Evolutionary conservation across 139 green algal species (phyloP).

Genomic region (Microglena sp.): DNA sequence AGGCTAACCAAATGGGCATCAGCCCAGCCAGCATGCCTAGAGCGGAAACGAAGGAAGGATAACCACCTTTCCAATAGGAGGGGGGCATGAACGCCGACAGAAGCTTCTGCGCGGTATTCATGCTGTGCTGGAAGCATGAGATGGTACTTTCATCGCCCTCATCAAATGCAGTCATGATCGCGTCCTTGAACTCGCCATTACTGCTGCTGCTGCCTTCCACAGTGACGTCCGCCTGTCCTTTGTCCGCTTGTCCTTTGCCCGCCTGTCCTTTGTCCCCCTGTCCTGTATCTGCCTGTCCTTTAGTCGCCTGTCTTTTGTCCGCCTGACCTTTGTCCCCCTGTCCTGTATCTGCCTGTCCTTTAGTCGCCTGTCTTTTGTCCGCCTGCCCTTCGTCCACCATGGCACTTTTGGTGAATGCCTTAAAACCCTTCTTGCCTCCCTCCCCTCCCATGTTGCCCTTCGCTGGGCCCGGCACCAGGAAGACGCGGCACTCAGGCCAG

Average conservation of each 20-base stretch:
- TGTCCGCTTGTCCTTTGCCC: too few species aligned
- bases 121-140: conserved; percentile 25
- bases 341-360: too few species aligned
- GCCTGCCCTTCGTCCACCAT: too few species aligned
- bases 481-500: conserved; percentile 16
- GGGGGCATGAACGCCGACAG: conserved; percentile 7
- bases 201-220: too few species aligned
- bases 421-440: background rate
- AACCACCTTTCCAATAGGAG: conserved; percentile 17
- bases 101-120: conserved; percentile 26
- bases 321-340: too few species aligned
- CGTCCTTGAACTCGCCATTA: conserved; percentile 26
- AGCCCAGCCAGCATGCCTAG: conserved; percentile 10
- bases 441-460: background rate
- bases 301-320: too few species aligned
- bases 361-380: too few species aligned
- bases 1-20: conserved; percentile 17
- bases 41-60: conserved; percentile 8
- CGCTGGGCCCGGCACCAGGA: conserved; percentile 5
- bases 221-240: too few species aligned
- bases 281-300: too few species aligned
- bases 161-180: conserved; percentile 6
- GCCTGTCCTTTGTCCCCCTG: too few species aligned
- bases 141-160: too few species aligned
- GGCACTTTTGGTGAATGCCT: too few species aligned